Evolutionary conservation across 2,329 filamentous ascomycete genomes (phyloP).

Genomic region (Nothopassalora personata): DNA sequence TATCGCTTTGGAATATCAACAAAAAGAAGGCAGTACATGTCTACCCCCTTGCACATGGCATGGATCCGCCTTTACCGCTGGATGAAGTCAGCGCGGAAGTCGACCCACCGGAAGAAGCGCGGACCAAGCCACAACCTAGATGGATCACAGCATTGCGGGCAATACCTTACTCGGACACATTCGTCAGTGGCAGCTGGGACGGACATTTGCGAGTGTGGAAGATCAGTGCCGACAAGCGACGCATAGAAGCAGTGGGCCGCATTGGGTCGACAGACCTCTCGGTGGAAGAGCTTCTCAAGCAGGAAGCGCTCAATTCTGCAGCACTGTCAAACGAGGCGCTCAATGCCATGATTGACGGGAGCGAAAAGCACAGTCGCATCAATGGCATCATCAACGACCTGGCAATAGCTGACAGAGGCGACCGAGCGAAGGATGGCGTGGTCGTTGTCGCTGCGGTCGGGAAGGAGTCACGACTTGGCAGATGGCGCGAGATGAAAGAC

Average conservation of each 20-base stretch:
- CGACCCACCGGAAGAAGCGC: conserved; percentile 52
- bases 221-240: conserved; percentile 75
- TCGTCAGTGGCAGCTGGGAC: conserved; percentile 92
- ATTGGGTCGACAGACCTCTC: conserved; percentile 34
- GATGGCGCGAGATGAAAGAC: conserved; percentile 62
- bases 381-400: conserved; percentile 85
- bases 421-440: conserved; percentile 65
- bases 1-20: conserved; percentile 80
- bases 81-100: conserved; percentile 69
- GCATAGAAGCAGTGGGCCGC: conserved; percentile 65
- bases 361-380: conserved; percentile 35
- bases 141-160: conserved; percentile 87
- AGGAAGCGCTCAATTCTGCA: conserved; percentile 16
- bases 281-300: conserved; percentile 13
- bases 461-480: conserved; percentile 77
- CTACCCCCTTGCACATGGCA: conserved; percentile 73
- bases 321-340: conserved; percentile 10
- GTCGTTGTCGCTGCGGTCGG: conserved; percentile 82
- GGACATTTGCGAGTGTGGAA: conserved; percentile 81
- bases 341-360: conserved; percentile 18
- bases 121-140: conserved; percentile 54
- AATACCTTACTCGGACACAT: conserved; percentile 82
- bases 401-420: conserved; percentile 77
- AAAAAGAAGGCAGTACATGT: conserved; percentile 93
- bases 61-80: conserved; percentile 65